Percentiles rank a stretch among this genome's conserved stretches.
phyloP scores from a whole-genome alignment of 2,329 filamentous ascomycete species.

The Aureobasidium melanogenum region DNA sequence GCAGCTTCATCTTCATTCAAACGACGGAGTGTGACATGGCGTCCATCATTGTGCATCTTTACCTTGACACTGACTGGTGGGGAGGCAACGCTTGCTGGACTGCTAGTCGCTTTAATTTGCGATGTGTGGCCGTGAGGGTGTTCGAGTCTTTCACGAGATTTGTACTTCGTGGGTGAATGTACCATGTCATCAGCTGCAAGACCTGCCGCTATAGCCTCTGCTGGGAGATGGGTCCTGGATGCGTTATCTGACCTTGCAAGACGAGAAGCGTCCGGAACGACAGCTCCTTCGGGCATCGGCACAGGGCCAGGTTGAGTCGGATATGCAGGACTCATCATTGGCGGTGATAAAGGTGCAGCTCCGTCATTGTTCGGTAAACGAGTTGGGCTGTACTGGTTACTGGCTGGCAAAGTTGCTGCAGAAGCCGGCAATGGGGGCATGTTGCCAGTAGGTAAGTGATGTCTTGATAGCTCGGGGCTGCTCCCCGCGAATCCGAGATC shows the following conservation, averaged over 20 bases:
- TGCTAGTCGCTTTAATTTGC: background rate
- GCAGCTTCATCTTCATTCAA: conserved; percentile 55
- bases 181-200: conserved; percentile 6
- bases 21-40: conserved; percentile 53
- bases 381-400: background rate
- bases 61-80: conserved; percentile 57
- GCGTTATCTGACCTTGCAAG: conserved; percentile 8
- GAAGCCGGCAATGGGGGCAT: conserved; percentile 26
- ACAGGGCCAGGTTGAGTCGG: conserved; percentile 22
- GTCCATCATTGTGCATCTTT: conserved; percentile 55
- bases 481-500: conserved; percentile 34
- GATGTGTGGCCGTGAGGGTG: conserved; percentile 24
- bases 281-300: conserved; percentile 24
- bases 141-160: conserved; percentile 21
- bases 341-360: background rate
- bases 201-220: conserved; percentile 14
- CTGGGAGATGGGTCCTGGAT: conserved; percentile 10
- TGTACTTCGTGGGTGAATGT: background rate
- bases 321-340: conserved; percentile 9
- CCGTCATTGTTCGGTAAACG: background rate
- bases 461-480: conserved; percentile 36
- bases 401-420: conserved; percentile 20
- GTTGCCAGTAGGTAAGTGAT: conserved; percentile 21
- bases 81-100: conserved; percentile 28
- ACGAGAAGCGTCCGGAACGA: conserved; percentile 10